phyloP scores from a whole-genome alignment of 805 yeast genomes.

The Candida multigemmis region DNA sequence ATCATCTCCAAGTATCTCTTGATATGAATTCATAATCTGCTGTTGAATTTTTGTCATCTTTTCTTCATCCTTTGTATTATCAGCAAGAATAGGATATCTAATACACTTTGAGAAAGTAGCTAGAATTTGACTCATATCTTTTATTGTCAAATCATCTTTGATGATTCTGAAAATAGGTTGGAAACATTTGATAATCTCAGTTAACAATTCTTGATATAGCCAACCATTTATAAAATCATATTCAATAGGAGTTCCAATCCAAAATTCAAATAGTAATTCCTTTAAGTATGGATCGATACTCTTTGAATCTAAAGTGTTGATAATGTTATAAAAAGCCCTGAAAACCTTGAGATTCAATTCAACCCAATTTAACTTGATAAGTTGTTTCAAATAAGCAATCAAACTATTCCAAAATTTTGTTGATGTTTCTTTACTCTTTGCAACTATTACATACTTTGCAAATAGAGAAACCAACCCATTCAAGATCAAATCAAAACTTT shows the following conservation, averaged over 20 bases:
- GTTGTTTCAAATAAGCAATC: slow-evolving; percentile 35
- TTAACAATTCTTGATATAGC: slow-evolving; percentile 51
- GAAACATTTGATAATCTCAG: slow-evolving; percentile 47
- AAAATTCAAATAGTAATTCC: slow-evolving; percentile 39
- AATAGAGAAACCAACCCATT: slow-evolving; percentile 61
- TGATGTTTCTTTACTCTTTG: slow-evolving; percentile 9
- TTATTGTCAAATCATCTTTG: slow-evolving; percentile 16
- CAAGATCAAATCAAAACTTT: slow-evolving; percentile 51
- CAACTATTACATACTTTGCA: slow-evolving; percentile 38
- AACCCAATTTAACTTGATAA: slow-evolving; percentile 33
- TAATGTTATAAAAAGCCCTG: slow-evolving; percentile 41
- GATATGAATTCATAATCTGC: slow-evolving; percentile 44
- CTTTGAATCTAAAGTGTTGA: slow-evolving; percentile 24
- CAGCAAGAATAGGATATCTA: slow-evolving; percentile 66
- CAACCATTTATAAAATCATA: slow-evolving; percentile 31
- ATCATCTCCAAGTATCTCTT: slow-evolving; percentile 17
- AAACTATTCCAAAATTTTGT: slow-evolving; percentile 47
- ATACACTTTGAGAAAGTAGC: slow-evolving; percentile 56
- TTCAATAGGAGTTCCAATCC: slow-evolving; percentile 33
- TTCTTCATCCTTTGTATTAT: slow-evolving; percentile 39
- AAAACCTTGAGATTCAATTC: slow-evolving; percentile 50
- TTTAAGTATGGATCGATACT: slow-evolving; percentile 10
- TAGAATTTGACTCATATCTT: slow-evolving; percentile 41
- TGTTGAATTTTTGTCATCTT: slow-evolving; percentile 54
- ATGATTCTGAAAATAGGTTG: slow-evolving; percentile 28